Percentiles rank a stretch among this genome's conserved stretches.
Conservation (phyloP, 129 eudicot genomes). For the Artemisia annua region DNA sequence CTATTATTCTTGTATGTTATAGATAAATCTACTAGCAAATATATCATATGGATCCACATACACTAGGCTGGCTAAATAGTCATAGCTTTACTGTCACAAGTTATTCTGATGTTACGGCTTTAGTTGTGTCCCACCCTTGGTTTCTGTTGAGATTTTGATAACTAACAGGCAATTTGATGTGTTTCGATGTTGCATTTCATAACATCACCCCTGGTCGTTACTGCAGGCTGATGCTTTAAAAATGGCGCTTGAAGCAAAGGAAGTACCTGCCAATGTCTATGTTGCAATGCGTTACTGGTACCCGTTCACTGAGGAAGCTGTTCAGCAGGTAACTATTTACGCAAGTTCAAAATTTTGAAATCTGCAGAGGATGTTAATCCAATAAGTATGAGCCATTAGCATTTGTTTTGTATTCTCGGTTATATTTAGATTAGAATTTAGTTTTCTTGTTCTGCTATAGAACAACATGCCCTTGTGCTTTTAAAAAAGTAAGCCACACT, state of each 20-base stretch:
- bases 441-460: too few species aligned
- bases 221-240: constrained; percentile 71
- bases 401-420: neutral
- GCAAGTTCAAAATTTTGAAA: neutral
- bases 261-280: constrained; percentile 68
- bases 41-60: neutral
- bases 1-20: constrained; percentile 5
- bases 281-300: constrained; percentile 97
- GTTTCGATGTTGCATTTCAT: neutral
- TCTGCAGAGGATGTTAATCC: neutral
- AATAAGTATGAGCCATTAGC: too few species aligned
- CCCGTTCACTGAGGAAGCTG: constrained; percentile 97
- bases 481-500: too few species aligned
- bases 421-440: too few species aligned
- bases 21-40: neutral
- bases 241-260: constrained; percentile 67
- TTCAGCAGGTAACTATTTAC: constrained; percentile 64
- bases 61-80: neutral
- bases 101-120: too few species aligned
- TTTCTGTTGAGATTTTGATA: neutral
- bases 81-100: neutral
- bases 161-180: neutral
- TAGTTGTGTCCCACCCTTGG: neutral
- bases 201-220: constrained; percentile 8
- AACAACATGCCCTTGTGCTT: too few species aligned